phyloP scores from a whole-genome alignment of 2,329 filamentous ascomycete species.

The Sordariomycetes sp. region DNA sequence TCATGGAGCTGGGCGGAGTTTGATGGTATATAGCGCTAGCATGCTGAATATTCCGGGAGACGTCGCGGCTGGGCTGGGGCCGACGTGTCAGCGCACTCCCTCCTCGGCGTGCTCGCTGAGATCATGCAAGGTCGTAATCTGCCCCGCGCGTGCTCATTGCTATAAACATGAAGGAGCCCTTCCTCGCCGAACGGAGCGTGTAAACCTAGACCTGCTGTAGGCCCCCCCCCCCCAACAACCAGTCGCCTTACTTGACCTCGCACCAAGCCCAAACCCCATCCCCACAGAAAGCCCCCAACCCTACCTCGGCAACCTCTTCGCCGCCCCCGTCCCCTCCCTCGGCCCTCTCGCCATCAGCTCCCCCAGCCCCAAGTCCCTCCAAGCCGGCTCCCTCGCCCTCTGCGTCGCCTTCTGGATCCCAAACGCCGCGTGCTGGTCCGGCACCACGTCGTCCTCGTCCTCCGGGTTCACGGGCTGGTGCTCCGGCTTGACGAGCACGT shows the following conservation, averaged over 20 bases:
- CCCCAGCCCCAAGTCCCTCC: constrained; percentile 66
- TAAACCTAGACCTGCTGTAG: too few species aligned
- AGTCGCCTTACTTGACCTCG: background rate
- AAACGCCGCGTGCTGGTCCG: constrained; percentile 78
- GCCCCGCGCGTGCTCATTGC: background rate
- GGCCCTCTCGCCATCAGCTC: constrained; percentile 56
- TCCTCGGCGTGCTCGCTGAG: too few species aligned
- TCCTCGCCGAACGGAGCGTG: too few species aligned
- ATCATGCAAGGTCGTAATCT: background rate
- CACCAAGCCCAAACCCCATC: background rate
- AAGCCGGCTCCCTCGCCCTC: constrained; percentile 55
- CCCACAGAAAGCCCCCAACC: background rate
- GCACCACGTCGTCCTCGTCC: constrained; percentile 79
- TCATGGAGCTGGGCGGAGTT: constrained; percentile 4
- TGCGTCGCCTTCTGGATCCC: constrained; percentile 74
- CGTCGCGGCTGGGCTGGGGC: background rate
- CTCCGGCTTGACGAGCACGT: constrained; percentile 69
- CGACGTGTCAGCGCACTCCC: too few species aligned
- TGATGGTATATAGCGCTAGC: background rate
- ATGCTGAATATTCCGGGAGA: background rate
- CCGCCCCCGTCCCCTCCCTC: constrained; percentile 7
- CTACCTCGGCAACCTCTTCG: constrained; percentile 12
- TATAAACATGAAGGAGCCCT: background rate
- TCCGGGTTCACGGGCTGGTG: constrained; percentile 77
- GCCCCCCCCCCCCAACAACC: too few species aligned